These are phyloP conservation scores for Clohesyomyces aquaticus DNA, from an alignment of 495 filamentous ascomycete species.

Conservation along the genomic window DNA sequence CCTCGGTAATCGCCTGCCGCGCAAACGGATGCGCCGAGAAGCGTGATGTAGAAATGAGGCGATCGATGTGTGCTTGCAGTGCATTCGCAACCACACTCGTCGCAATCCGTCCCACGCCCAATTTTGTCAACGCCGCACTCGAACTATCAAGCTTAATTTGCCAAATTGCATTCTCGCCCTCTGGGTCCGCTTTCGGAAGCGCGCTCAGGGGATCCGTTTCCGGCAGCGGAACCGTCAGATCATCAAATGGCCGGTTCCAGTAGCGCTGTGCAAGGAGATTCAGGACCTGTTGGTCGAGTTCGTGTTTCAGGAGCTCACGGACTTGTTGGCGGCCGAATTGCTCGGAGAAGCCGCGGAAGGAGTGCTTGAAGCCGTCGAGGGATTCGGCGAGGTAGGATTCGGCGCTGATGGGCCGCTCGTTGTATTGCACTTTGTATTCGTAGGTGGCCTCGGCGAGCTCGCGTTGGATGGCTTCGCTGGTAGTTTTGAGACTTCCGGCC, in stretches of 20 bases:
- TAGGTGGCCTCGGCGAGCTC: conserved; percentile 97
- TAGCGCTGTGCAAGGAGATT: conserved; percentile 94
- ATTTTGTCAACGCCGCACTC: conserved; percentile 83
- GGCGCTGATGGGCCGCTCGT: conserved; percentile 89
- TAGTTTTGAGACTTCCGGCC: conserved; percentile 84
- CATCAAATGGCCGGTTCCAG: conserved; percentile 95
- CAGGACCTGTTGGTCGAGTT: conserved; percentile 92
- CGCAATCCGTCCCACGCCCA: conserved; percentile 89
- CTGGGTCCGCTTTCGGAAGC: conserved; percentile 79
- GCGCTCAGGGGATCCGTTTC: conserved; percentile 75
- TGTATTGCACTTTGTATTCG: conserved; percentile 99
- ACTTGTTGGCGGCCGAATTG: conserved; percentile 88
- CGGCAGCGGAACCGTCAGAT: conserved; percentile 61
- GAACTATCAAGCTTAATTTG: conserved; percentile 93
- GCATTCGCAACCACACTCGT: conserved; percentile 86
- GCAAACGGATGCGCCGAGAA: conserved; percentile 91
- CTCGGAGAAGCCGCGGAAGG: conserved; percentile 90
- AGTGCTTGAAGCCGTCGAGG: conserved; percentile 95
- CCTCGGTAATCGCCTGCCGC: conserved; percentile 85
- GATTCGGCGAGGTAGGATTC: conserved; percentile 96
- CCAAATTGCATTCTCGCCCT: conserved; percentile 84
- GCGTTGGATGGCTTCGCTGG: conserved; percentile 87
- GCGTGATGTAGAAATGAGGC: conserved; percentile 73
- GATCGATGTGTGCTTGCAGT: conserved; percentile 83
- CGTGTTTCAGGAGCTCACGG: conserved; percentile 83